These are phyloP conservation scores for Aspergillus sp. DNA, from an alignment of 2,329 filamentous ascomycete genomes.

Conservation along the genomic window DNA sequence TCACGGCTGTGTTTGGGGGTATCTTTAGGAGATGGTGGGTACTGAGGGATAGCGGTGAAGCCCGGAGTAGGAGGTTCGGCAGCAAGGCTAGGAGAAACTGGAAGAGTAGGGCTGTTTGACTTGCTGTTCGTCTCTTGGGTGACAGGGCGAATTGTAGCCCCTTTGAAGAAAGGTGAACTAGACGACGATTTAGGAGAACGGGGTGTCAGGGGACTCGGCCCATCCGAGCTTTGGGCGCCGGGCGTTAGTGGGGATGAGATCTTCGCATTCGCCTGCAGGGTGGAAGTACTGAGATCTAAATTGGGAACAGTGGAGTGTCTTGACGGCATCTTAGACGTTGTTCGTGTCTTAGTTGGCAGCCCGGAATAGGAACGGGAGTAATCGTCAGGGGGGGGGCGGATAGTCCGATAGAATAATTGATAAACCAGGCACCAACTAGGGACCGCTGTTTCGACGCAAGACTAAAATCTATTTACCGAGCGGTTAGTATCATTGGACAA, in stretches of 20 bases:
- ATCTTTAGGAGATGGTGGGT: conserved; percentile 44
- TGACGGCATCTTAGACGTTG: conserved; percentile 34
- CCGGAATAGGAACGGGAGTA: conserved; percentile 1
- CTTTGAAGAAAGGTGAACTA: conserved; percentile 38
- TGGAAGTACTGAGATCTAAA: conserved; percentile 37
- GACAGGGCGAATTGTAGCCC: conserved; percentile 42
- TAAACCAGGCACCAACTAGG: not conserved
- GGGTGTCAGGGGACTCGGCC: conserved; percentile 36
- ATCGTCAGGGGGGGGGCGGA: conserved; percentile 1
- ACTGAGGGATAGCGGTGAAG: conserved; percentile 47
- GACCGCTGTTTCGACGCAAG: not conserved
- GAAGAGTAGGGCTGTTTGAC: conserved; percentile 26
- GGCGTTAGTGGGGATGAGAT: conserved; percentile 34
- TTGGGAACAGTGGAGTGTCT: conserved; percentile 38
- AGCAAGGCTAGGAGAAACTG: conserved; percentile 27
- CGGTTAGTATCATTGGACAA: not conserved
- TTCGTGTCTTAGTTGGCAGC: conserved; percentile 11
- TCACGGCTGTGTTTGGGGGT: conserved; percentile 44
- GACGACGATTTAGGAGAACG: conserved; percentile 39
- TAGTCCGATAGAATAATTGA: conserved; percentile 2
- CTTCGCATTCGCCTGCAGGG: conserved; percentile 29
- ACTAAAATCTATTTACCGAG: not conserved
- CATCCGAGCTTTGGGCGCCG: conserved; percentile 36
- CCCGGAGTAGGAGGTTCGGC: conserved; percentile 39
- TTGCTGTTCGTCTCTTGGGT: conserved; percentile 35